Evolutionary conservation across 208 protist species (phyloP), one percentile per base, ranked within the genome.

Genomic region (Leishmania arabica): DNA sequence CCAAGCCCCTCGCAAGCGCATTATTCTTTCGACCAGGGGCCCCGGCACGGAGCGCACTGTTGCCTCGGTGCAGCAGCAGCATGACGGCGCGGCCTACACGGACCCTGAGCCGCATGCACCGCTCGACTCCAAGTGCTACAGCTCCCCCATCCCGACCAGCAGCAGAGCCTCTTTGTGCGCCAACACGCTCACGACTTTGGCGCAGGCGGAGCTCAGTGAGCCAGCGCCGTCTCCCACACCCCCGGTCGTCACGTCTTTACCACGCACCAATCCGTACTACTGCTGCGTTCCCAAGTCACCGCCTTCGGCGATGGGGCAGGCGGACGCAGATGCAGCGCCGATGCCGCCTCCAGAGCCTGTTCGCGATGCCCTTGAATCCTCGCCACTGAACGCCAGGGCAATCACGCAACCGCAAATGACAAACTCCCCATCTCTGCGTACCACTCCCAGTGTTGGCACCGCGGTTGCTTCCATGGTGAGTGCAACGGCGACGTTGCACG

Each of bases 231-330:
- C n/a, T 51, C 24, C 47, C n/a, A 21, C 45, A 56, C 17, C n/a
- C 9, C 13, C 47, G 42, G 47, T 13, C 27, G 27, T 42, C 74
- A 60, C 6, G 6, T 53, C 56, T 13, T 45, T 27, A 27, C 27
- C 47, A 34, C 62, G 47, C 76, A 71, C 64, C 24, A 37, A 71
- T 53, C 64, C 40, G 31, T 79, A 72, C 64, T 56, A 72, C 58
- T 56, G 8, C 58, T 5, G 40, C 31, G 37, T 78, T 31, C 24
- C 37, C 40, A 54, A 9, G 11, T 11, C 8, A 17, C 11, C 40
- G 5, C 45, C 75, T 60, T 78, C 75, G 11, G 42, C 15, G 40
- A 31, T 2, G 60, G 37, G 49, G 27, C 53, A 49, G 54, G 17
- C n/a, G 3, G 71, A 27, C 47, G 13, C 4, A 15, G 71, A 27